Evolutionary conservation across 345 rosid species (phyloP).

Genomic region (Euphorbia tirucalli): DNA sequence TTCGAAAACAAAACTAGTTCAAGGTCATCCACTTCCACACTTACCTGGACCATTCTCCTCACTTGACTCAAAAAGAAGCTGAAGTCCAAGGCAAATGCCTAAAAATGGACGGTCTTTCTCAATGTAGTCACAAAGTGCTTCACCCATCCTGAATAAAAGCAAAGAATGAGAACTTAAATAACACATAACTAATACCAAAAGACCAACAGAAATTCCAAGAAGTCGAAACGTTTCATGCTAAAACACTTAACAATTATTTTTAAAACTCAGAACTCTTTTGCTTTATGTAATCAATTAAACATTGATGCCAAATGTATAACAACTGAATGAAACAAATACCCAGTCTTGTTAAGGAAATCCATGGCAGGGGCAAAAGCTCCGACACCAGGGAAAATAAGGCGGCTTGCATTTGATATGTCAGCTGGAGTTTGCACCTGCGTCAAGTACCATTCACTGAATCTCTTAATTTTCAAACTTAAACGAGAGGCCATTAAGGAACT

Average conservation of each 20-base stretch:
- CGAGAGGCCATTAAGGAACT: too few species aligned
- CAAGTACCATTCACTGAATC: neutral
- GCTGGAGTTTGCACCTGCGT: constrained; percentile 71
- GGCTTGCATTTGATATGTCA: constrained; percentile 70
- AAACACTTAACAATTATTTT: neutral
- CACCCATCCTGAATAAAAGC: constrained; percentile 64
- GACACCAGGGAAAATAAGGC: constrained; percentile 86
- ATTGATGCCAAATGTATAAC: neutral
- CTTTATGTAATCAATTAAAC: neutral
- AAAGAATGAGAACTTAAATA: constrained; percentile 3
- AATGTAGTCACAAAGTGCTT: constrained; percentile 72
- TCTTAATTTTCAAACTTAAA: neutral
- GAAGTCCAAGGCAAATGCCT: constrained; percentile 97
- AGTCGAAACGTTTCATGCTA: neutral
- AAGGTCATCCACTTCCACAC: constrained; percentile 10
- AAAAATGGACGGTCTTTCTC: constrained; percentile 87
- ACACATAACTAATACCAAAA: neutral
- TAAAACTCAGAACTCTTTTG: neutral
- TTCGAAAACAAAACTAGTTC: neutral
- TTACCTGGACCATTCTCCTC: constrained; percentile 90
- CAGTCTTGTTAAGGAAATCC: constrained; percentile 78
- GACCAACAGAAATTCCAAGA: neutral
- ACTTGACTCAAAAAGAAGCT: constrained; percentile 82
- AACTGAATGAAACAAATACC: constrained; percentile 36
- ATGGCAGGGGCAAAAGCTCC: constrained; percentile 95